These are phyloP conservation scores for Aspergillus sp. DNA, from an alignment of 2,329 filamentous ascomycete species.

Conservation along the genomic window DNA sequence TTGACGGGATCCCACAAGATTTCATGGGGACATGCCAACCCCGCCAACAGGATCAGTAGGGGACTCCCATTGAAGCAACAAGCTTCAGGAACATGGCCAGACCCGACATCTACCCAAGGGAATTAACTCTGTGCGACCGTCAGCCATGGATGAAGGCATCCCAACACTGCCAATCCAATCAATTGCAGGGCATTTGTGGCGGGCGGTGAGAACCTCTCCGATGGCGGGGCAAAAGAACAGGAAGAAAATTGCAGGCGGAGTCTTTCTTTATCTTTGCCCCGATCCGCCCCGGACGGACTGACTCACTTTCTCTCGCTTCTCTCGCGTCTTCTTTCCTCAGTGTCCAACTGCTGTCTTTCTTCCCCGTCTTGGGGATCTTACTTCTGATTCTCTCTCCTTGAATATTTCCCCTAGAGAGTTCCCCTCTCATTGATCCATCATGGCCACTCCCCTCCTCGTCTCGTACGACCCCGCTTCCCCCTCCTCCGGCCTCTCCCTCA, in stretches of 20 bases:
- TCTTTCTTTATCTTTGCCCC: not conserved
- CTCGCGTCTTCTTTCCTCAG: not conserved
- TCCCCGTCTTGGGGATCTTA: conserved; percentile 6
- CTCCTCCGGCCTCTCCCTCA: conserved; percentile 50
- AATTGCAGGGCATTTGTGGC: not conserved
- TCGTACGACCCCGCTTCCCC: conserved; percentile 46
- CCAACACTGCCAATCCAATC: not conserved
- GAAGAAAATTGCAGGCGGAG: conserved; percentile 3
- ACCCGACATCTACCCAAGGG: not conserved
- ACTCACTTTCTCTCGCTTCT: not conserved
- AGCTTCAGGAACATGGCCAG: not conserved
- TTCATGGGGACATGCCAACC: not conserved
- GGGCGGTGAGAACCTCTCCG: conserved; percentile 4
- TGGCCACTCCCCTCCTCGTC: conserved; percentile 48
- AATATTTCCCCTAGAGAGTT: not conserved
- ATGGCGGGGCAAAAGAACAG: conserved; percentile 5
- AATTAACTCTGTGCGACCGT: not conserved
- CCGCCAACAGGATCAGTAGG: not conserved
- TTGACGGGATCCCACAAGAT: too few relatives aligned
- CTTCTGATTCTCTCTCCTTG: not conserved
- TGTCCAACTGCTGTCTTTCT: not conserved
- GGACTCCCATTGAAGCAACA: not conserved
- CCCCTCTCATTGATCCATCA: conserved; percentile 20
- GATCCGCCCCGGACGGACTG: conserved; percentile 1
- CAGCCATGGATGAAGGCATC: not conserved